These are phyloP conservation scores for Arachnomyces sp. DNA, from an alignment of 2,329 filamentous ascomycete genomes.

Conservation along the genomic window DNA sequence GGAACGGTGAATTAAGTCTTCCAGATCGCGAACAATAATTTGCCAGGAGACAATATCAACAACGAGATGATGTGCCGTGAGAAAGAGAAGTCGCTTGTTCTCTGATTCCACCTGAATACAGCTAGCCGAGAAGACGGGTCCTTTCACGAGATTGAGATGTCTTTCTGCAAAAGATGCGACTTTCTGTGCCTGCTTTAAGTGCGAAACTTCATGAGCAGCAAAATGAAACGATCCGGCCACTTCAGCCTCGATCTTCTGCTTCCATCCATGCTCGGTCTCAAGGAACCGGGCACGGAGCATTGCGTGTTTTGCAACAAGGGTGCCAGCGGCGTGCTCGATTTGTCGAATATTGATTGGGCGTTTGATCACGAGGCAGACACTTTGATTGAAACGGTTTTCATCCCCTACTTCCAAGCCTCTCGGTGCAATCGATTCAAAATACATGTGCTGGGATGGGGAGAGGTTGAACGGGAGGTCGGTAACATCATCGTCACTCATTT, in stretches of 20 bases:
- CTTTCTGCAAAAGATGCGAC: slow-evolving; percentile 15
- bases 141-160: slow-evolving; percentile 28
- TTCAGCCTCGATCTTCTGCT: slow-evolving; percentile 24
- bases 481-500: slow-evolving; percentile 15
- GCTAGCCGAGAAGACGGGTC: slow-evolving; percentile 36
- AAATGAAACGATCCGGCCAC: slow-evolving; percentile 24
- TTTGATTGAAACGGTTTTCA: slow-evolving; percentile 31
- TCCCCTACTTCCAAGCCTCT: slow-evolving; percentile 22
- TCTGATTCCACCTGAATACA: slow-evolving; percentile 32
- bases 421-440: slow-evolving; percentile 25
- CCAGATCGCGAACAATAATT: slow-evolving; percentile 32
- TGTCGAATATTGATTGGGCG: slow-evolving; percentile 16
- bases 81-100: slow-evolving; percentile 23
- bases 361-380: slow-evolving; percentile 27
- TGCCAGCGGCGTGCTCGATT: slow-evolving; percentile 23
- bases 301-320: slow-evolving; percentile 26
- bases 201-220: slow-evolving; percentile 14
- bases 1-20: slow-evolving; percentile 22
- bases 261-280: slow-evolving; percentile 13
- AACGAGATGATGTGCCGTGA: slow-evolving; percentile 32
- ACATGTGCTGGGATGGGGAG: slow-evolving; percentile 31
- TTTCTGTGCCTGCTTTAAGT: slow-evolving; percentile 10
- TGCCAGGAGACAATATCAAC: slow-evolving; percentile 36
- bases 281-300: slow-evolving; percentile 31
- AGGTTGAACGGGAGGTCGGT: slow-evolving; percentile 24